Conservation (phyloP, 805 yeast genomes). For the Nakazawaea holstii region DNA sequence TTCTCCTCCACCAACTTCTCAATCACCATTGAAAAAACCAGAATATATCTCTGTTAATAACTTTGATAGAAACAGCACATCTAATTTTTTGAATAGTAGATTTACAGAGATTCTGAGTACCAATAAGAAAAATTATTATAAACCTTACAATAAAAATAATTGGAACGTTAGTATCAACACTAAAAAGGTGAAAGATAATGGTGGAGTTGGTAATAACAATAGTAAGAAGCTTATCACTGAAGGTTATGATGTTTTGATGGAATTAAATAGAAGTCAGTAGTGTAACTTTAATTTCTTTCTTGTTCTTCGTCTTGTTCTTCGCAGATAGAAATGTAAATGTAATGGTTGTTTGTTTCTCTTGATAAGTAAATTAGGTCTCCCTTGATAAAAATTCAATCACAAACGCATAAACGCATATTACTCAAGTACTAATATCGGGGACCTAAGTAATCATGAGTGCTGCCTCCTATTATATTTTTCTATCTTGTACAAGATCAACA, state of each 20-base stretch:
- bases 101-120: background rate
- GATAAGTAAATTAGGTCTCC: no score
- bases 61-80: background rate
- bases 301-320: no score
- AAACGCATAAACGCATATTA: no score
- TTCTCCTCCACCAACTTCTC: background rate
- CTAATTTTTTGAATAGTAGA: slow-evolving; percentile 1
- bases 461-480: no score
- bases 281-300: no score
- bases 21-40: background rate
- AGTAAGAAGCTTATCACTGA: background rate
- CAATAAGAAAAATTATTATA: slow-evolving; percentile 3
- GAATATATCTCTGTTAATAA: background rate
- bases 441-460: no score
- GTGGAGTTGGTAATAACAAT: background rate
- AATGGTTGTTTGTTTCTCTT: background rate
- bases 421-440: no score
- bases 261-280: slow-evolving; percentile 2
- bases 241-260: slow-evolving; percentile 4
- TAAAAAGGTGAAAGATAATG: background rate
- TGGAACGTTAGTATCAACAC: slow-evolving; percentile 1
- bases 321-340: background rate
- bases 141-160: background rate
- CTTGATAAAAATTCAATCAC: no score
- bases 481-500: no score